Evolutionary conservation across 495 filamentous ascomycete genomes (phyloP).

Genomic region (Xylaria flabelliformis): DNA sequence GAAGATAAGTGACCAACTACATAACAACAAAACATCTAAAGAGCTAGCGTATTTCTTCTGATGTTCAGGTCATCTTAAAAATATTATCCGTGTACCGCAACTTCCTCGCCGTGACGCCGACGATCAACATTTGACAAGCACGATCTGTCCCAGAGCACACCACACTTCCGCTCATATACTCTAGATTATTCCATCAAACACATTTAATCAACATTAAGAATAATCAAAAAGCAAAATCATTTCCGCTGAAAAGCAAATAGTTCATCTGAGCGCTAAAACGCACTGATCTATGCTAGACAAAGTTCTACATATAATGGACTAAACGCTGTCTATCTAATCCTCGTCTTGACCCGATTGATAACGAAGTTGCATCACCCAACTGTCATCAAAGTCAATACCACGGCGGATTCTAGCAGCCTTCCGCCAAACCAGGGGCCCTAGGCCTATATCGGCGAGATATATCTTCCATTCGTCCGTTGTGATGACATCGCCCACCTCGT

Average conservation of each 20-base stretch:
- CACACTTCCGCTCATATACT: too few species aligned
- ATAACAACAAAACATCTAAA: too few species aligned
- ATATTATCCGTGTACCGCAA: too few species aligned
- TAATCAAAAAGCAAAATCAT: neutral
- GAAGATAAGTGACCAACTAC: too few species aligned
- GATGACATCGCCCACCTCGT: slow-evolving; percentile 55
- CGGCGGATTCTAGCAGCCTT: slow-evolving; percentile 79
- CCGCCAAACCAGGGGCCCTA: slow-evolving; percentile 81
- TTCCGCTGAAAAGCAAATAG: neutral
- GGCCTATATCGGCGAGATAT: slow-evolving; percentile 83
- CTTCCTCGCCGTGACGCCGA: too few species aligned
- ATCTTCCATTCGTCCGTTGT: slow-evolving; percentile 69
- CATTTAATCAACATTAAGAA: neutral
- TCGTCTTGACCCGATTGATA: slow-evolving; percentile 45
- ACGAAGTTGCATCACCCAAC: slow-evolving; percentile 76
- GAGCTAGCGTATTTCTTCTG: too few species aligned
- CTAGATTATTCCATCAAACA: neutral
- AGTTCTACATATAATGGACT: neutral
- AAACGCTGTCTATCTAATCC: neutral
- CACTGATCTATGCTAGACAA: neutral
- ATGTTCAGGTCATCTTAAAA: too few species aligned
- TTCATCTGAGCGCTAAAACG: neutral
- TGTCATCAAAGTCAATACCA: slow-evolving; percentile 83
- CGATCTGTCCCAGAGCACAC: too few species aligned
- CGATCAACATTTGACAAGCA: too few species aligned